Percentiles rank a stretch among this genome's conserved stretches.
Evolutionary conservation across 257 asterid genomes (phyloP).

Genomic region (Voacanga thouarsii): DNA sequence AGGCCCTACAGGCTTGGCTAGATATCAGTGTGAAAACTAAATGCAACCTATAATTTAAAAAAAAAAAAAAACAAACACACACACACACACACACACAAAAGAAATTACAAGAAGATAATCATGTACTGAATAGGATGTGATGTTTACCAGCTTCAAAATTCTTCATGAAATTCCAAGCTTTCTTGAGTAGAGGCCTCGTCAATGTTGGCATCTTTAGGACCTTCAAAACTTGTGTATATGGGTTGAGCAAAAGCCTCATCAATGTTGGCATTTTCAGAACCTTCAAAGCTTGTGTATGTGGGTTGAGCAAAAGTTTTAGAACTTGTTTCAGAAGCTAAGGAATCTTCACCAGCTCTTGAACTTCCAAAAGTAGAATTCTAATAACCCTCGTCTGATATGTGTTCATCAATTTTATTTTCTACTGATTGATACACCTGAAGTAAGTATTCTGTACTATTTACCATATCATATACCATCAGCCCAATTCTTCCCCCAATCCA

Average conservation of each 20-base stretch:
- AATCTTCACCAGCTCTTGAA: conserved; percentile 25
- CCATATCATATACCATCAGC: conserved; percentile 86
- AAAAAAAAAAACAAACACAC: no score
- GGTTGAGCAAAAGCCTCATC: conserved; percentile 13
- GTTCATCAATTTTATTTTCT: conserved; percentile 34
- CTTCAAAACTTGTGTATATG: conserved; percentile 20
- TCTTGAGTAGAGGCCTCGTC: conserved; percentile 41
- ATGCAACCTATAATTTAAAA: background rate
- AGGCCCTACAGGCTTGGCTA: no score
- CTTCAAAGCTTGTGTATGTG: conserved; percentile 20
- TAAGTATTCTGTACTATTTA: conserved; percentile 58
- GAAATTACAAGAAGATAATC: background rate
- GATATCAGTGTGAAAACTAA: background rate
- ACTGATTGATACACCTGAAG: conserved; percentile 31
- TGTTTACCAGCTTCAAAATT: conserved; percentile 45
- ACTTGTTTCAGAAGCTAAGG: conserved; percentile 15
- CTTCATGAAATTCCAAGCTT: conserved; percentile 48
- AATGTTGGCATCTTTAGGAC: conserved; percentile 29
- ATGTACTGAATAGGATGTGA: background rate
- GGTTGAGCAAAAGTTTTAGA: no score
- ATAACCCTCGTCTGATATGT: conserved; percentile 20
- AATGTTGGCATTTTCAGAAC: background rate
- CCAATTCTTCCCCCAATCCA: conserved; percentile 95
- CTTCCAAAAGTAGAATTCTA: conserved; percentile 26
- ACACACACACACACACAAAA: no score